These are phyloP conservation scores for Sordariomycetes sp. DNA, from an alignment of 2,329 filamentous ascomycete genomes.

Conservation along the genomic window DNA sequence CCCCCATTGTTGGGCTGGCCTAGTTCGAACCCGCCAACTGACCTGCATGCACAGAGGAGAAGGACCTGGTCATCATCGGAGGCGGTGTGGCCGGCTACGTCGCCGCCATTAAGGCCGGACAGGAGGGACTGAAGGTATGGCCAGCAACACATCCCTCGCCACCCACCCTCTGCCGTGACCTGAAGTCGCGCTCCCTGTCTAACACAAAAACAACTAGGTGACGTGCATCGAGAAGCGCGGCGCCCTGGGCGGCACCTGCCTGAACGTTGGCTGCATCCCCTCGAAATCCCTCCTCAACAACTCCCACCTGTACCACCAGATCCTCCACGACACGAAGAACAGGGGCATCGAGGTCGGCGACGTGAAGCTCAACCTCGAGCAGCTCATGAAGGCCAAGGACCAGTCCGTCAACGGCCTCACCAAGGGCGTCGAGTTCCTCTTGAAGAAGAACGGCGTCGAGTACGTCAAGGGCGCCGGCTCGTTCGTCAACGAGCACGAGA, in stretches of 20 bases:
- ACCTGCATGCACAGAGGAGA: slow-evolving; percentile 55
- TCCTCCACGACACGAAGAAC: slow-evolving; percentile 92
- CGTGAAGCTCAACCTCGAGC: slow-evolving; percentile 87
- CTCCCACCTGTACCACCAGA: slow-evolving; percentile 95
- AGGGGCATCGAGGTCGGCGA: slow-evolving; percentile 96
- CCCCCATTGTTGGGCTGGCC: neutral
- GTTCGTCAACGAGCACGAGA: slow-evolving; percentile 79
- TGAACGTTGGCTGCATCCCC: slow-evolving; percentile 98
- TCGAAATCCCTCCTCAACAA: slow-evolving; percentile 99
- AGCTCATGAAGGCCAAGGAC: slow-evolving; percentile 99
- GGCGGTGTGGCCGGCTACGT: slow-evolving; percentile 98
- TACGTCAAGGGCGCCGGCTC: slow-evolving; percentile 91
- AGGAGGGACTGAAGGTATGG: slow-evolving; percentile 86
- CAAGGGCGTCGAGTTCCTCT: slow-evolving; percentile 94
- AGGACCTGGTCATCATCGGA: slow-evolving; percentile 95
- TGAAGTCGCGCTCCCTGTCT: neutral
- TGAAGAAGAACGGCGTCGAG: slow-evolving; percentile 99
- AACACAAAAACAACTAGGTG: slow-evolving; percentile 45
- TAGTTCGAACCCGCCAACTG: neutral
- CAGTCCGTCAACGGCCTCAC: slow-evolving; percentile 79
- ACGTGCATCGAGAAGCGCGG: slow-evolving; percentile 98
- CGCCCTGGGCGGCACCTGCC: slow-evolving; percentile 85
- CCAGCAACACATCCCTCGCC: neutral
- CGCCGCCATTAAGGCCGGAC: slow-evolving; percentile 96
- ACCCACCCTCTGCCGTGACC: neutral